Conservation (phyloP, 2,329 filamentous ascomycete genomes). For the Sodiomyces alkalinus region DNA sequence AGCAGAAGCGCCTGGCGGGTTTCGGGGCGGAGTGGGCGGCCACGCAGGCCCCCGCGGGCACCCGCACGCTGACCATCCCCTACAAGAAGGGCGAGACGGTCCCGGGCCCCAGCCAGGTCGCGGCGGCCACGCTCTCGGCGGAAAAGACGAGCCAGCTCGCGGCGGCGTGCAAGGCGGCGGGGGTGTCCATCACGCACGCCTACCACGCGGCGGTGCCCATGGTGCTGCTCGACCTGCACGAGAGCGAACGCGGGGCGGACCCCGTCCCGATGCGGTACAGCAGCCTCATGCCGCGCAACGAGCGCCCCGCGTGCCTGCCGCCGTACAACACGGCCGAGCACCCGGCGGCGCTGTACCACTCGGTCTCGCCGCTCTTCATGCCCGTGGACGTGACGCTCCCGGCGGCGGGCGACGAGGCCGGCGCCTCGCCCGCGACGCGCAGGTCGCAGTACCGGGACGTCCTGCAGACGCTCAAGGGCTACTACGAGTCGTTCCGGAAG, state of each 20-base stretch:
- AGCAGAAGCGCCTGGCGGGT: conserved; percentile 6
- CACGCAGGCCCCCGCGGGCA: conserved; percentile 1
- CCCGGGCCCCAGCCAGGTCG: conserved; percentile 12
- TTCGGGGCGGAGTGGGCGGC: conserved; percentile 4
- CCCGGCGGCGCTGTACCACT: conserved; percentile 16
- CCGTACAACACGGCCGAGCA: conserved; percentile 12
- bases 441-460: conserved; percentile 11
- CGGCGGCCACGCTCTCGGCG: conserved; percentile 8
- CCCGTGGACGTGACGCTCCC: conserved; percentile 12
- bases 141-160: conserved; percentile 9
- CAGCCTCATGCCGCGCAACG: conserved; percentile 18
- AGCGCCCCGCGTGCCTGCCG: conserved; percentile 10
- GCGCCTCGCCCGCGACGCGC: neutral
- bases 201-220: conserved; percentile 19
- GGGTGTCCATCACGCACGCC: conserved; percentile 14
- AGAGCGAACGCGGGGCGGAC: too few relatives aligned
- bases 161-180: conserved; percentile 6
- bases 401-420: neutral
- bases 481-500: conserved; percentile 14
- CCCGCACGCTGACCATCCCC: conserved; percentile 9
- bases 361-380: conserved; percentile 12
- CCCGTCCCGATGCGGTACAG: conserved; percentile 11
- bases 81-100: conserved; percentile 6
- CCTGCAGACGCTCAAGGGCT: conserved; percentile 12
- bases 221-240: conserved; percentile 13